Conservation (phyloP, 164 flowering plant genomes). For the Warburgia ugandensis region DNA sequence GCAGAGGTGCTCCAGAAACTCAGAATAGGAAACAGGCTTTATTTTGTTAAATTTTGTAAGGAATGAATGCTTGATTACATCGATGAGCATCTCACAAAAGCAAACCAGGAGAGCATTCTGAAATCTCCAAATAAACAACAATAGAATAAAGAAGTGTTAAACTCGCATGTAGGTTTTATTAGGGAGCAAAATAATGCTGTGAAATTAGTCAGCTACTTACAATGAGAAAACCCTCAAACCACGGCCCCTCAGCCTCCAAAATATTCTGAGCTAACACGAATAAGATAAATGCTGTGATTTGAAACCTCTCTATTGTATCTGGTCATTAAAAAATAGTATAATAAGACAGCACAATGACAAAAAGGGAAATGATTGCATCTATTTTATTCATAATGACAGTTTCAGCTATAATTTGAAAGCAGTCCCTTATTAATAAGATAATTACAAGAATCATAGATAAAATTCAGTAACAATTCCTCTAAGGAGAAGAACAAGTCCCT, state of each 20-base stretch:
- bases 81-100: slow-evolving; percentile 73
- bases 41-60: slow-evolving; percentile 90
- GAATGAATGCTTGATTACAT: slow-evolving; percentile 92
- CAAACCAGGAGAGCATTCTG: slow-evolving; percentile 86
- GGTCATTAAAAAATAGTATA: slow-evolving; percentile 16
- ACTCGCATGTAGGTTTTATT: not conserved
- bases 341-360: no score
- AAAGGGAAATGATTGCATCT: no score
- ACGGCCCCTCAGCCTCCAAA: slow-evolving; percentile 93
- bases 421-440: no score
- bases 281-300: slow-evolving; percentile 76
- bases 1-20: slow-evolving; percentile 93
- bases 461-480: no score
- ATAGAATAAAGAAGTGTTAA: not conserved
- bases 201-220: slow-evolving; percentile 37
- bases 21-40: slow-evolving; percentile 83
- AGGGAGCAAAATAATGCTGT: not conserved
- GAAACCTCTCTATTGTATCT: slow-evolving; percentile 97
- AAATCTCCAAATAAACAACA: slow-evolving; percentile 14
- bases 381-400: no score
- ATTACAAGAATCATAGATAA: no score
- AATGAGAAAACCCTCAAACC: slow-evolving; percentile 73
- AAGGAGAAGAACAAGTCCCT: no score
- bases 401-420: no score
- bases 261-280: slow-evolving; percentile 94